These are phyloP conservation scores for Melastoma candidum DNA, from an alignment of 441 rosid species.

Conservation along the genomic window DNA sequence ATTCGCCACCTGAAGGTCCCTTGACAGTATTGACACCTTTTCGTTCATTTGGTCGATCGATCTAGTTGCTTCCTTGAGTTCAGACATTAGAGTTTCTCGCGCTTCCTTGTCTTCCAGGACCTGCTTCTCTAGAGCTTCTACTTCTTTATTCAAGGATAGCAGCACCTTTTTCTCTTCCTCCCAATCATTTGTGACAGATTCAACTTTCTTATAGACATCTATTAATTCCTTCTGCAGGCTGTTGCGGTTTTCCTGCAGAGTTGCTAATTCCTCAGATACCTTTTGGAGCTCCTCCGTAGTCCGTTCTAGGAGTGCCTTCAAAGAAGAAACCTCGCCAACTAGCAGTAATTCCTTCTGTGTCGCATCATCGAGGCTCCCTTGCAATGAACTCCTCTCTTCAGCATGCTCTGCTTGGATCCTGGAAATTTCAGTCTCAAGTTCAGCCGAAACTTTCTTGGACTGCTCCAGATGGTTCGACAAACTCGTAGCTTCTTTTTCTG, in stretches of 20 bases:
- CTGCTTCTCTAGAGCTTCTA: constrained; percentile 60
- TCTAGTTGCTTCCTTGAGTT: constrained; percentile 78
- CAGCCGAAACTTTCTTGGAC: constrained; percentile 29
- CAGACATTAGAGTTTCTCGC: constrained; percentile 56
- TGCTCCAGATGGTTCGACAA: constrained; percentile 42
- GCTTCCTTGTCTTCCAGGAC: constrained; percentile 49
- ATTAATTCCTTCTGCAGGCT: constrained; percentile 55
- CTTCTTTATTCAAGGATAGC: constrained; percentile 44
- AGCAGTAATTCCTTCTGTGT: constrained; percentile 31
- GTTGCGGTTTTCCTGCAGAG: constrained; percentile 37
- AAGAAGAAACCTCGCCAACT: constrained; percentile 36
- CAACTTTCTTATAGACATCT: constrained; percentile 47
- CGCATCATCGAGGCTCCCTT: constrained; percentile 36
- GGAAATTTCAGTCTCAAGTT: constrained; percentile 61
- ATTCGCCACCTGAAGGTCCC: constrained; percentile 54
- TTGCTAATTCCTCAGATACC: constrained; percentile 33
- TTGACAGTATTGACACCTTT: constrained; percentile 49
- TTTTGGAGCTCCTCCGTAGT: constrained; percentile 36
- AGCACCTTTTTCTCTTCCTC: constrained; percentile 43
- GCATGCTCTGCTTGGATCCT: constrained; percentile 38
- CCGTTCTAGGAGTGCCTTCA: constrained; percentile 43
- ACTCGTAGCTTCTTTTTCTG: constrained; percentile 42
- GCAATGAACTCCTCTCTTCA: constrained; percentile 32
- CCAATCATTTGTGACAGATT: constrained; percentile 43
- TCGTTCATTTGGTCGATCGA: constrained; percentile 78